Percentiles rank a stretch among this genome's conserved stretches.
These are phyloP conservation scores for Coprinellus aureogranulatus DNA, from an alignment of 768 basidiomycete genomes.

Conservation along the genomic window DNA sequence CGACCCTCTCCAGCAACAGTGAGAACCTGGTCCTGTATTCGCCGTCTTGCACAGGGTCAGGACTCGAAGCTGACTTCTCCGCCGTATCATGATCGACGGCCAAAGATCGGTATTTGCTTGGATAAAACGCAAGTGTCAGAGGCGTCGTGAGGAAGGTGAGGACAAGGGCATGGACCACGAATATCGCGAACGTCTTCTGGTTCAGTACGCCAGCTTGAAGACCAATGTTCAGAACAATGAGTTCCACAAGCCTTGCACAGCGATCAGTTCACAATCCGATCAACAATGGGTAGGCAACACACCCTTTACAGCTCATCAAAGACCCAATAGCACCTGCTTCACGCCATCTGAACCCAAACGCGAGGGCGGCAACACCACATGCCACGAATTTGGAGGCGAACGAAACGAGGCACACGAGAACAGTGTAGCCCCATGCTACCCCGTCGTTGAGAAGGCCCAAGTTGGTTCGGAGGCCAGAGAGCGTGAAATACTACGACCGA, in stretches of 20 bases:
- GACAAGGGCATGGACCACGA: conserved; percentile 75
- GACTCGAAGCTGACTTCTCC: neutral
- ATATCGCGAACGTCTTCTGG: conserved; percentile 79
- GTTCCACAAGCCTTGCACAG: conserved; percentile 62
- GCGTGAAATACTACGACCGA: conserved; percentile 62
- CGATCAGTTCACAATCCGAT: neutral
- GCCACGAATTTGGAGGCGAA: conserved; percentile 80
- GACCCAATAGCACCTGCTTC: conserved; percentile 82
- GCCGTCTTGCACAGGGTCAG: conserved; percentile 23
- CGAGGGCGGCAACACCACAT: conserved; percentile 58
- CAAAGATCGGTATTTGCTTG: conserved; percentile 48
- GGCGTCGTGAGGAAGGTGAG: conserved; percentile 86
- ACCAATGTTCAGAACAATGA: conserved; percentile 91
- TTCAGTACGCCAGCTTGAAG: conserved; percentile 63
- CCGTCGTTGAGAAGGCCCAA: conserved; percentile 74
- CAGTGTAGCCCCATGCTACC: conserved; percentile 76
- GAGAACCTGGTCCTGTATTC: conserved; percentile 59
- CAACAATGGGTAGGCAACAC: conserved; percentile 16
- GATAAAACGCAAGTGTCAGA: conserved; percentile 75
- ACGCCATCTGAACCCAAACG: conserved; percentile 65
- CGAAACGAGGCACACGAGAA: conserved; percentile 71
- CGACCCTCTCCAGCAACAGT: conserved; percentile 76
- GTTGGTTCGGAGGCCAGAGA: conserved; percentile 79
- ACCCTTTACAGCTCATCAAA: conserved; percentile 92
- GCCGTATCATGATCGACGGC: conserved; percentile 11